Evolutionary conservation across 2,329 filamentous ascomycete species (phyloP).

Genomic region (Fusarium succisae): DNA sequence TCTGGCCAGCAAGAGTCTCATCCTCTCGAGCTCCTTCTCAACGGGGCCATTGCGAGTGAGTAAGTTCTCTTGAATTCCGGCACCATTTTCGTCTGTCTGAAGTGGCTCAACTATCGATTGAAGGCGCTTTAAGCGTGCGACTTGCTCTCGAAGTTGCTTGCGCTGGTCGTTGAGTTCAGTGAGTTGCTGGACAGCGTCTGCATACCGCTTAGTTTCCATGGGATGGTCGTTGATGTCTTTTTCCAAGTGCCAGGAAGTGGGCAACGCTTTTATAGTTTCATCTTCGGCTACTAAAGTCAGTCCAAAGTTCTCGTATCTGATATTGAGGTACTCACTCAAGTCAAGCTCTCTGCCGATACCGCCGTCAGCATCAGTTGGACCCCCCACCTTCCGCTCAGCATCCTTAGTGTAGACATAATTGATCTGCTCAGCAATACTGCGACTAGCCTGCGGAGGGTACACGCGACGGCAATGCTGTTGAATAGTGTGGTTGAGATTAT

Average conservation of each 20-base stretch:
- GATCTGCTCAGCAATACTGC: conserved; percentile 78
- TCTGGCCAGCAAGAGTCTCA: conserved; percentile 69
- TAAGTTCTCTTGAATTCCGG: conserved; percentile 70
- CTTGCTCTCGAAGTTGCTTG: conserved; percentile 48
- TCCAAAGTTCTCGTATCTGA: neutral
- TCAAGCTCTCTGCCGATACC: conserved; percentile 54
- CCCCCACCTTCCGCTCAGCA: conserved; percentile 52
- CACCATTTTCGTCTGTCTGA: conserved; percentile 41
- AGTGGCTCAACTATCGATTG: conserved; percentile 59
- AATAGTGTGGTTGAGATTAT: conserved; percentile 68
- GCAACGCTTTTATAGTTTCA: conserved; percentile 57
- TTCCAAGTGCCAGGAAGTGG: conserved; percentile 56
- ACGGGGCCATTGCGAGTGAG: conserved; percentile 72
- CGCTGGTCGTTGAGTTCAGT: conserved; percentile 57
- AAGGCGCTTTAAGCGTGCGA: conserved; percentile 60
- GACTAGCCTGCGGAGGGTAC: conserved; percentile 74
- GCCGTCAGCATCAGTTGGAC: conserved; percentile 49
- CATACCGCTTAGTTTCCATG: conserved; percentile 61
- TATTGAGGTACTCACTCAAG: conserved; percentile 49
- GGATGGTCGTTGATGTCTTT: conserved; percentile 52
- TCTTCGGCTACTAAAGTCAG: conserved; percentile 49
- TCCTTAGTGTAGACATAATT: conserved; percentile 68
- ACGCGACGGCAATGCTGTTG: conserved; percentile 72
- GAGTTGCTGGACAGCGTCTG: conserved; percentile 59
- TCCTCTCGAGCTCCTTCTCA: conserved; percentile 72